A percentile compares a stretch with the other conserved stretches of the same genome.
Evolutionary conservation across 768 basidiomycete species (phyloP).

Genomic region (Mycena galericulata): DNA sequence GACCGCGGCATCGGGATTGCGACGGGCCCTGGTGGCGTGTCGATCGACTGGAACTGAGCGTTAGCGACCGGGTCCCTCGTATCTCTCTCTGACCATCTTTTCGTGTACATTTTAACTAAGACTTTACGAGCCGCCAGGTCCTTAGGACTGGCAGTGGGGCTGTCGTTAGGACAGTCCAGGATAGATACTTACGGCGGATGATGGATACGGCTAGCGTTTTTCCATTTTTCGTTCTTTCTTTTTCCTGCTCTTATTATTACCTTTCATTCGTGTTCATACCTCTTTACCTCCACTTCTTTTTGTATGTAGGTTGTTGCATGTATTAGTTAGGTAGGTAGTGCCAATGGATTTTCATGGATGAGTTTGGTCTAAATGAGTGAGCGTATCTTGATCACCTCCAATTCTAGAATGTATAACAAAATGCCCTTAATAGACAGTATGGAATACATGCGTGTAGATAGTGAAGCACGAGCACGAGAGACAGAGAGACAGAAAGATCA

Average conservation of each 20-base stretch:
- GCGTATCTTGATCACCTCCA: no score
- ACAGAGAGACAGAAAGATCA: slow-evolving; percentile 48
- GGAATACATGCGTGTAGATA: slow-evolving; percentile 14
- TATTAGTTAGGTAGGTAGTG: neutral
- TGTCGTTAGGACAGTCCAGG: slow-evolving; percentile 17
- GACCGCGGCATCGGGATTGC: slow-evolving; percentile 83
- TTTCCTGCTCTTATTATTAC: slow-evolving; percentile 29
- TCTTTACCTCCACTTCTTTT: neutral
- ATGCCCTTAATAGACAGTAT: no score
- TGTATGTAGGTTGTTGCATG: slow-evolving; percentile 21
- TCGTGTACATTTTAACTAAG: neutral
- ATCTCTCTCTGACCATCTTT: neutral
- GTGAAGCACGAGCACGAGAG: neutral
- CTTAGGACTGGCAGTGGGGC: neutral
- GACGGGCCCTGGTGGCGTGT: slow-evolving; percentile 74
- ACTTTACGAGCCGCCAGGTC: neutral
- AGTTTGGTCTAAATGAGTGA: no score
- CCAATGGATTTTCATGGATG: slow-evolving; percentile 20
- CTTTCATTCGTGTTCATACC: slow-evolving; percentile 22
- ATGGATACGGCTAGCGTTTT: no score
- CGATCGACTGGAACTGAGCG: slow-evolving; percentile 86
- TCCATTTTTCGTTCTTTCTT: no score
- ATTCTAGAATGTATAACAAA: no score
- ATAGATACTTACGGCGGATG: slow-evolving; percentile 5
- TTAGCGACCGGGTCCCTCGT: no score